Evolutionary conservation across 768 basidiomycete genomes (phyloP), one percentile per base, ranked within the genome.

Genomic region (Multifurca ochricompacta): DNA sequence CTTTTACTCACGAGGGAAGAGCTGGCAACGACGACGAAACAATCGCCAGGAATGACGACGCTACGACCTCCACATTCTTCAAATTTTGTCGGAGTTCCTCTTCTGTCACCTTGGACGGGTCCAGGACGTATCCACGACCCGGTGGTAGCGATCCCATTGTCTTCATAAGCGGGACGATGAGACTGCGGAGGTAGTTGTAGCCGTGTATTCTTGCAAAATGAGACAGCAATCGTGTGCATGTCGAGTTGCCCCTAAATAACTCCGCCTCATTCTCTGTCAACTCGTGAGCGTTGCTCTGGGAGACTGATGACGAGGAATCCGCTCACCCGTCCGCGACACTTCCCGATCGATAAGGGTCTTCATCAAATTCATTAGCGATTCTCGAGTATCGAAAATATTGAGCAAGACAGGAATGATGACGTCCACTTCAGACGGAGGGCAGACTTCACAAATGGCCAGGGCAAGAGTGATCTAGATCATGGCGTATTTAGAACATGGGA

Each of bases 201-300:
- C 93, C 94, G 57, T 93, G 90, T n/a, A 87, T 81, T 64, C 77
- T 83, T 3, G 89, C 90, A 62, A 94, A 94, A 2, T 83, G 81
- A 6, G 90, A 90, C 41, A 96, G 70, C 54, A 97, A 84, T 39
- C 87, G 74, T n/a, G 87, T 88, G 62, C 85, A 91, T 1, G 87
- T 88, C 2, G 87, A 85, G 67, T 95, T 96, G 56, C 87, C 77
- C 46, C 94, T 77, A 73, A 97, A 96, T 7, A 97, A 71, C n/a
- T 79, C 77, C 1, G 83, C 75, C 59, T 94, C 90, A 61, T 76
- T 84, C 36, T 81, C 93, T 91, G 67, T n/a, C 37, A 39, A 53
- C 25, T 18, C 10, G 48, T 43, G 48, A 56, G 52, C 43, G 19
- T 25, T 28, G 28, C 13, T 18, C 9, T 10, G 16, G 40, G 18